A percentile compares a stretch with the other conserved stretches of the same genome.
Evolutionary conservation across 768 basidiomycete species (phyloP).

Genomic region (Termitomyces sp.): DNA sequence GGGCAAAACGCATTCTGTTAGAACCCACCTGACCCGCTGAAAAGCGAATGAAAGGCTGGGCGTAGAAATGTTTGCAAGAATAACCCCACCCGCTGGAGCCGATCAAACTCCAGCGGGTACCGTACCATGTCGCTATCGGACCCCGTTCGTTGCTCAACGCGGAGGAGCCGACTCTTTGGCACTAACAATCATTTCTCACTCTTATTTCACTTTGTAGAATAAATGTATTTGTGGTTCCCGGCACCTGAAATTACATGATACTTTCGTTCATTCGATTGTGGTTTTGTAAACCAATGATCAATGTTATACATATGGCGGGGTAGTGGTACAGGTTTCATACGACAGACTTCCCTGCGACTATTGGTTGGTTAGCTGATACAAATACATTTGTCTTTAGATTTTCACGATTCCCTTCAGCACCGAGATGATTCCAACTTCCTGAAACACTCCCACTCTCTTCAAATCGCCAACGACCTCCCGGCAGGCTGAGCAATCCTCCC

Average conservation of each 20-base stretch:
- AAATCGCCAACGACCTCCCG: slow-evolving; percentile 36
- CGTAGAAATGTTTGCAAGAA: slow-evolving; percentile 92
- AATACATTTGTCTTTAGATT: slow-evolving; percentile 4
- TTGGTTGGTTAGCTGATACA: slow-evolving; percentile 5
- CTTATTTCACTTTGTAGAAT: background rate
- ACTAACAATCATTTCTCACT: slow-evolving; percentile 43
- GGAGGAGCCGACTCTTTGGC: slow-evolving; percentile 69
- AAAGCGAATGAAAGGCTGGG: slow-evolving; percentile 75
- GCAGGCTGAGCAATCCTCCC: slow-evolving; percentile 59
- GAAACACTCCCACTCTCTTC: slow-evolving; percentile 5
- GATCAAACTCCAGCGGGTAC: slow-evolving; percentile 59
- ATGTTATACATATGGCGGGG: background rate
- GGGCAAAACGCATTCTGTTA: slow-evolving; percentile 70
- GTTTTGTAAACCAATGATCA: background rate
- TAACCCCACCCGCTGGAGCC: slow-evolving; percentile 43
- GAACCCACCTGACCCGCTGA: slow-evolving; percentile 79
- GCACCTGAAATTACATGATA: background rate
- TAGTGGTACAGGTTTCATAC: background rate
- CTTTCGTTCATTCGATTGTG: background rate
- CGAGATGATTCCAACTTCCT: background rate
- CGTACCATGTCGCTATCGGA: slow-evolving; percentile 79
- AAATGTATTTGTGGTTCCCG: background rate
- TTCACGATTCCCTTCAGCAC: background rate
- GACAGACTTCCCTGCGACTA: background rate
- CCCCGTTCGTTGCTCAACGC: slow-evolving; percentile 58